phyloP scores from a whole-genome alignment of 441 rosid genomes.

The Raphanus hybrid region DNA sequence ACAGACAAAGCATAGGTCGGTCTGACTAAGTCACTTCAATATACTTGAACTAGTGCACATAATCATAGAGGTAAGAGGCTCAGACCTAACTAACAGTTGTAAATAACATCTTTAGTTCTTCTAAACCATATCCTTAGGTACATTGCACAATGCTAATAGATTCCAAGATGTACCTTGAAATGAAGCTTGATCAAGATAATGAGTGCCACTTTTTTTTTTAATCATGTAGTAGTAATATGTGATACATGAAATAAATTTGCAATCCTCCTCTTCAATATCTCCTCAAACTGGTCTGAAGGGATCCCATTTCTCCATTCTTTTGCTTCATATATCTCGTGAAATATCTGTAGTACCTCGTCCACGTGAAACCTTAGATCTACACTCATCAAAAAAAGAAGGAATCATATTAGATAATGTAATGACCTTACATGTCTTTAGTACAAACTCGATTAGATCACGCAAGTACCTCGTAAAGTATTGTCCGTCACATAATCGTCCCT shows the following conservation, averaged over 20 bases:
- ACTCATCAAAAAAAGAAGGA: no score
- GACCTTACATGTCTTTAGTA: neutral
- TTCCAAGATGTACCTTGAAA: no score
- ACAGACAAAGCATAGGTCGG: no score
- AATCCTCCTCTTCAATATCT: slow-evolving; percentile 54
- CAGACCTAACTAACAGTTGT: no score
- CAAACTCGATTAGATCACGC: neutral
- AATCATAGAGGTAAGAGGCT: no score
- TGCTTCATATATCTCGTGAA: slow-evolving; percentile 64
- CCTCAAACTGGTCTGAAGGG: slow-evolving; percentile 61
- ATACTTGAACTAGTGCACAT: no score
- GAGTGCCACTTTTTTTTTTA: neutral
- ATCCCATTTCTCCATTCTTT: slow-evolving; percentile 54
- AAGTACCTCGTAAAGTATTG: slow-evolving; percentile 54
- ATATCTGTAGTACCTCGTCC: slow-evolving; percentile 62
- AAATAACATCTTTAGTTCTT: no score
- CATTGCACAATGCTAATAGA: no score
- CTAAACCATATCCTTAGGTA: no score
- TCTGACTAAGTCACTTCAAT: no score
- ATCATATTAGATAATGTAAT: slow-evolving; percentile 13
- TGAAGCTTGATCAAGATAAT: neutral
- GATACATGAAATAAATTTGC: slow-evolving; percentile 49
- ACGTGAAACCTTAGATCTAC: slow-evolving; percentile 46
- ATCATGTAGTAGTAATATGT: slow-evolving; percentile 31
- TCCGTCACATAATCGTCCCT: slow-evolving; percentile 56